Conservation (phyloP, 805 yeast genomes). For the Grigorovia humatica region DNA sequence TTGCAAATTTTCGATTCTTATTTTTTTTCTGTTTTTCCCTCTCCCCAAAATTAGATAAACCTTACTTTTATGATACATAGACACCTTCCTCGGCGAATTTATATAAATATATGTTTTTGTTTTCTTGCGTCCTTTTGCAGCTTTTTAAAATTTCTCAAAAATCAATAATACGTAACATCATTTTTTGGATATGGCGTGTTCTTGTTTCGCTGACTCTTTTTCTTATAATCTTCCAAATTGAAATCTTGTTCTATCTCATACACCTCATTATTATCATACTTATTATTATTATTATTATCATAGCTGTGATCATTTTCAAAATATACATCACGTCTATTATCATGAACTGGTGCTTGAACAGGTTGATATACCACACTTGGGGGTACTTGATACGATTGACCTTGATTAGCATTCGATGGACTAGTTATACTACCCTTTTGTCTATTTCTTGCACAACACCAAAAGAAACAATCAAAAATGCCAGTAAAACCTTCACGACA, state of each 20-base stretch:
- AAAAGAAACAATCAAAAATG: constrained; percentile 37
- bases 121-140: neutral
- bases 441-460: constrained; percentile 27
- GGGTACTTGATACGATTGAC: constrained; percentile 6
- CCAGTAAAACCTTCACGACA: constrained; percentile 47
- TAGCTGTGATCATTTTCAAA: constrained; percentile 2
- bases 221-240: constrained; percentile 23
- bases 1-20: too few relatives aligned
- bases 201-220: constrained; percentile 6
- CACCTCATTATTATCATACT: constrained; percentile 7
- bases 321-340: neutral
- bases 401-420: neutral
- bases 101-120: neutral
- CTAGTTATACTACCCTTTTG: neutral
- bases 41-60: too few relatives aligned
- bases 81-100: too few relatives aligned
- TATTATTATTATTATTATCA: neutral
- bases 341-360: constrained; percentile 14
- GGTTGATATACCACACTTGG: constrained; percentile 27
- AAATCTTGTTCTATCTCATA: constrained; percentile 26
- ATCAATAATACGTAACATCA: neutral
- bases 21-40: too few relatives aligned
- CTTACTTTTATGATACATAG: too few relatives aligned
- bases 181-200: neutral
- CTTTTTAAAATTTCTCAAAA: neutral